Conservation (phyloP, 2,329 filamentous ascomycete species). For the Ophiocordyceps camponoti-saundersi region DNA sequence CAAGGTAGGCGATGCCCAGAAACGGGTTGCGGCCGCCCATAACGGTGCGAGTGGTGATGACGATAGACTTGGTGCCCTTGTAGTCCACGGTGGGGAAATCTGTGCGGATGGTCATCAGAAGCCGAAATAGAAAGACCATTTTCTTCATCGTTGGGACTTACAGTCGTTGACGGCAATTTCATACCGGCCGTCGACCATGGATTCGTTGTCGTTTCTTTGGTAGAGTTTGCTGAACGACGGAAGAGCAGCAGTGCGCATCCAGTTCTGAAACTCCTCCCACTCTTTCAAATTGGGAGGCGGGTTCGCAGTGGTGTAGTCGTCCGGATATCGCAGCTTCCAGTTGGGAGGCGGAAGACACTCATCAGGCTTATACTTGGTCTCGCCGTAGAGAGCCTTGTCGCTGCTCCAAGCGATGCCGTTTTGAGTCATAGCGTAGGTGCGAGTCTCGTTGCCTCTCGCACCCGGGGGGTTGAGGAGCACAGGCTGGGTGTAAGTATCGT, state of each 20-base stretch:
- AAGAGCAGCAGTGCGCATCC: constrained; percentile 94
- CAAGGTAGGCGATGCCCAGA: constrained; percentile 88
- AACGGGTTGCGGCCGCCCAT: constrained; percentile 94
- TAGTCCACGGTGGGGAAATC: constrained; percentile 69
- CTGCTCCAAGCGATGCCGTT: constrained; percentile 75
- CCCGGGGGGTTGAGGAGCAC: constrained; percentile 34
- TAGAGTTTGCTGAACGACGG: constrained; percentile 92
- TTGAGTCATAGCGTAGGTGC: constrained; percentile 59
- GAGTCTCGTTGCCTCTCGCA: constrained; percentile 12
- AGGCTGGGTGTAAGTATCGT: constrained; percentile 67
- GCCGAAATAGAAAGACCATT: too few species aligned
- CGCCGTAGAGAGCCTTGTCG: constrained; percentile 64
- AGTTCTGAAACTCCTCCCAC: constrained; percentile 84
- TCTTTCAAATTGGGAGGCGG: constrained; percentile 56
- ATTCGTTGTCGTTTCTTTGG: constrained; percentile 56
- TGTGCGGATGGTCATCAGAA: constrained; percentile 16
- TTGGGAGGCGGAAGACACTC: constrained; percentile 73
- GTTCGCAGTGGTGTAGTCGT: constrained; percentile 47
- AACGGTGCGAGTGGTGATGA: constrained; percentile 78
- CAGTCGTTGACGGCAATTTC: constrained; percentile 59
- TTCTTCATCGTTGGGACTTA: constrained; percentile 29
- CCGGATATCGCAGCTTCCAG: constrained; percentile 56
- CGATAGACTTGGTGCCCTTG: constrained; percentile 74
- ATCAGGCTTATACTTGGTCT: constrained; percentile 44
- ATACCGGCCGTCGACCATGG: constrained; percentile 58